These are phyloP conservation scores for Dichotomocladium elegans DNA, from an alignment of 371 early-diverging fungal genomes.

Conservation along the genomic window DNA sequence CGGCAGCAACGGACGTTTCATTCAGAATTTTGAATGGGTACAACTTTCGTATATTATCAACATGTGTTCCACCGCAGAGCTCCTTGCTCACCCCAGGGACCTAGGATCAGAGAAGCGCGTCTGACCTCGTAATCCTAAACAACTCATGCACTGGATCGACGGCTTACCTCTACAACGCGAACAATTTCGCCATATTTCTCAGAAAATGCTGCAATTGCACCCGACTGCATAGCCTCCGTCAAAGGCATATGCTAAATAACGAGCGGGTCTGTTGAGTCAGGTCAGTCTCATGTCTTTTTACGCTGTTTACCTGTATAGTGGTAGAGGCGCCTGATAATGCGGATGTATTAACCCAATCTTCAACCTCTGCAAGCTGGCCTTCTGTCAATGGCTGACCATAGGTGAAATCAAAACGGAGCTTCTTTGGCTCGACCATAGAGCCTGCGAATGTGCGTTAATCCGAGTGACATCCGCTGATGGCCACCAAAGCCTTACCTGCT, in stretches of 20 bases:
- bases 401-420: constrained; percentile 75
- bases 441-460: constrained; percentile 17
- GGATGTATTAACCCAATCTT: constrained; percentile 58
- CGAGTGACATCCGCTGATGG: not conserved
- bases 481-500: constrained; percentile 44
- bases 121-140: too few relatives aligned
- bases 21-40: constrained; percentile 71
- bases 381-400: constrained; percentile 54
- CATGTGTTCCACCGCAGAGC: constrained; percentile 78
- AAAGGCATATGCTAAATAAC: constrained; percentile 47
- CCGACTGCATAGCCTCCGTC: constrained; percentile 56
- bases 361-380: constrained; percentile 51
- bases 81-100: constrained; percentile 63
- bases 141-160: constrained; percentile 8
- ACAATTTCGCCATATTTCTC: constrained; percentile 70
- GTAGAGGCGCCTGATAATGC: constrained; percentile 44
- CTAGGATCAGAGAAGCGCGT: constrained; percentile 4
- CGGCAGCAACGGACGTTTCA: constrained; percentile 71
- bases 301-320: constrained; percentile 27
- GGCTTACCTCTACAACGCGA: constrained; percentile 51
- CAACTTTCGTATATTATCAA: constrained; percentile 49
- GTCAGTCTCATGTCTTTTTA: not conserved
- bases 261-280: not conserved
- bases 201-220: constrained; percentile 65
- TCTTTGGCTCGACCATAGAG: constrained; percentile 60